A percentile compares a stretch with the other conserved stretches of the same genome.
These are phyloP conservation scores for Pseudonectria buxi DNA, from an alignment of 2,329 filamentous ascomycete genomes.

Conservation along the genomic window DNA sequence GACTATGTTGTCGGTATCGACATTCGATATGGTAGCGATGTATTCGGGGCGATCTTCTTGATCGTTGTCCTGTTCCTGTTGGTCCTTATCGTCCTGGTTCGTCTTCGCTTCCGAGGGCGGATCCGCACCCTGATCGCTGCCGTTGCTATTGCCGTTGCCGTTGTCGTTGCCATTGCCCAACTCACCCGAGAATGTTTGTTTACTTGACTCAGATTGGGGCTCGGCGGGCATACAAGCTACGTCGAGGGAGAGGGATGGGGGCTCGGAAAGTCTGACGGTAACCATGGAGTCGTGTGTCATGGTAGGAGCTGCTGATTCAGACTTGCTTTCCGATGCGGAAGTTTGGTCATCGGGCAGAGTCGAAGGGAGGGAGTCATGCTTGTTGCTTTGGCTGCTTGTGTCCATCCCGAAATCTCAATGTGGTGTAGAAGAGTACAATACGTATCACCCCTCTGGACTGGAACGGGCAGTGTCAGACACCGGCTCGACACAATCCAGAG, in stretches of 20 bases:
- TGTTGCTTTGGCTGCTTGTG: constrained; percentile 16
- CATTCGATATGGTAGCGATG: neutral
- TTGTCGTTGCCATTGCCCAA: no score
- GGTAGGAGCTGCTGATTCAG: constrained; percentile 27
- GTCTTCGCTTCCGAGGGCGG: no score
- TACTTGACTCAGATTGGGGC: constrained; percentile 11
- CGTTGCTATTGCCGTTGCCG: no score
- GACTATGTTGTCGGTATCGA: constrained; percentile 7
- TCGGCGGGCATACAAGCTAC: constrained; percentile 7
- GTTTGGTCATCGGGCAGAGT: constrained; percentile 12
- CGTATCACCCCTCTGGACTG: constrained; percentile 16
- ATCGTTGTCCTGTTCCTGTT: no score
- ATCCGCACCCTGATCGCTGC: no score
- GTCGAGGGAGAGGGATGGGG: constrained; percentile 43
- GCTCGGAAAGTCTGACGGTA: constrained; percentile 66
- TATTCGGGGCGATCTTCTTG: no score
- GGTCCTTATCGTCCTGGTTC: no score
- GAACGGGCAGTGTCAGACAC: constrained; percentile 22
- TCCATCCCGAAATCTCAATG: constrained; percentile 22
- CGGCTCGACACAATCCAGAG: constrained; percentile 17
- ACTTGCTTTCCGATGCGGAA: constrained; percentile 20
- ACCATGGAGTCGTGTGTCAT: constrained; percentile 65
- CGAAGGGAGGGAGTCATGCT: constrained; percentile 23
- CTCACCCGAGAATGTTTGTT: constrained; percentile 5
- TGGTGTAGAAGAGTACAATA: constrained; percentile 6